A percentile compares a stretch with the other conserved stretches of the same genome.
phyloP scores from a whole-genome alignment of 495 filamentous ascomycete species.

The Daldinia caldariorum region DNA sequence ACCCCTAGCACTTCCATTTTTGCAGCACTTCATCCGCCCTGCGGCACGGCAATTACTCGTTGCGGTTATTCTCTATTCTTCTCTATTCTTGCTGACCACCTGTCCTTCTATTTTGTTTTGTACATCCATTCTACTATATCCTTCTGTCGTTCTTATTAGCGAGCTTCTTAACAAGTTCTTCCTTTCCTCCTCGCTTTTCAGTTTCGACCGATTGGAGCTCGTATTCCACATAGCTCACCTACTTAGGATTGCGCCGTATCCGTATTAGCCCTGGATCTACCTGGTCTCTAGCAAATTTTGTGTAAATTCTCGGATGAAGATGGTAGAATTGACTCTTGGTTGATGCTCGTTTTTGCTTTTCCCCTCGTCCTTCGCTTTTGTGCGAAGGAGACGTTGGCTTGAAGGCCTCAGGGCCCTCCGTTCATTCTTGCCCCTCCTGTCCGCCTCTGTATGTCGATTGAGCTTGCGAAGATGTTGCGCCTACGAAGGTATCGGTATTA shows the following conservation, averaged over 20 bases:
- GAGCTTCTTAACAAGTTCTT: not conserved
- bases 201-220: constrained; percentile 25
- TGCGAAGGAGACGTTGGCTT: constrained; percentile 23
- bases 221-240: constrained; percentile 19
- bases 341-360: constrained; percentile 20
- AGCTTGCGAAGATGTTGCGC: constrained; percentile 70
- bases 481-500: constrained; percentile 80
- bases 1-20: constrained; percentile 32
- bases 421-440: constrained; percentile 26
- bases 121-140: constrained; percentile 5
- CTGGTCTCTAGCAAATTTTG: constrained; percentile 6
- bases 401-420: constrained; percentile 10
- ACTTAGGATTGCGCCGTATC: constrained; percentile 14
- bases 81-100: constrained; percentile 17
- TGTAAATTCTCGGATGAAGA: constrained; percentile 23
- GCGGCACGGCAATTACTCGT: constrained; percentile 37
- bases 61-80: not conserved
- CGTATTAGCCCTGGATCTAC: constrained; percentile 9
- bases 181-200: not conserved
- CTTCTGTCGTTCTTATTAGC: constrained; percentile 19
- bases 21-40: constrained; percentile 35
- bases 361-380: constrained; percentile 3
- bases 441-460: constrained; percentile 4
- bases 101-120: constrained; percentile 34
- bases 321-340: constrained; percentile 33